Evolutionary conservation across 2,329 filamentous ascomycete genomes (phyloP), one percentile per base, ranked within the genome.

Genomic region (Juglanconis oblonga): DNA sequence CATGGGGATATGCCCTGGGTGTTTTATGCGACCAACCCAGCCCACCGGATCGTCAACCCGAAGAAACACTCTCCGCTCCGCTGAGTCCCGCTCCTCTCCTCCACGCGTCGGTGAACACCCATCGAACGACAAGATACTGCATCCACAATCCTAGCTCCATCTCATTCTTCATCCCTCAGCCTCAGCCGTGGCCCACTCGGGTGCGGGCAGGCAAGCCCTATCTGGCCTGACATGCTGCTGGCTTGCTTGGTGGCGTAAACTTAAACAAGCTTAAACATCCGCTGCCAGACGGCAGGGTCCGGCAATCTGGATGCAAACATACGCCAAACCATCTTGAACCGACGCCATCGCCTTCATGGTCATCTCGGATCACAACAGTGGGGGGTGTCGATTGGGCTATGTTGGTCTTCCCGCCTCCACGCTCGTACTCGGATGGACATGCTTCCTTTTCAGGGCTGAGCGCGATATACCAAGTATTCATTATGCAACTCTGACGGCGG

Each of bases 191-290:
- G 17, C 5, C 42, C 24, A 24, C 24, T 24, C 24, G 24, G 24
- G 24, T 24, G 24, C 32, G 49, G n/a, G 6, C 50, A 29, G 24
- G 38, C 9, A 32, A 36, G 49, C 13, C 38, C 13, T 8, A 44
- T 45, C 11, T 24, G 52, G 14, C 52, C 44, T 50, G 13, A 50
- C 17, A 14, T 8, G 8, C 47, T 32, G 47, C 47, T 44, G 59
- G 59, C 59, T 58, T 58, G 54, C 35, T 40, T 24, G 47, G 59
- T 62, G 59, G 59, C 59, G 55, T 47, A 54, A 52, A 58, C 52
- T 49, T 58, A 58, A 61, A 61, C 59, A 61, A 57, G 59, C 55
- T 58, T 62, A 62, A 62, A 52, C 55, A 55, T 62, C 55, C 55
- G 55, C 55, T 58, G 59, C 55, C 59, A 61, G 55, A 47, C 52